These are phyloP conservation scores for Dothistroma pini DNA, from an alignment of 2,329 filamentous ascomycete genomes.

Conservation along the genomic window DNA sequence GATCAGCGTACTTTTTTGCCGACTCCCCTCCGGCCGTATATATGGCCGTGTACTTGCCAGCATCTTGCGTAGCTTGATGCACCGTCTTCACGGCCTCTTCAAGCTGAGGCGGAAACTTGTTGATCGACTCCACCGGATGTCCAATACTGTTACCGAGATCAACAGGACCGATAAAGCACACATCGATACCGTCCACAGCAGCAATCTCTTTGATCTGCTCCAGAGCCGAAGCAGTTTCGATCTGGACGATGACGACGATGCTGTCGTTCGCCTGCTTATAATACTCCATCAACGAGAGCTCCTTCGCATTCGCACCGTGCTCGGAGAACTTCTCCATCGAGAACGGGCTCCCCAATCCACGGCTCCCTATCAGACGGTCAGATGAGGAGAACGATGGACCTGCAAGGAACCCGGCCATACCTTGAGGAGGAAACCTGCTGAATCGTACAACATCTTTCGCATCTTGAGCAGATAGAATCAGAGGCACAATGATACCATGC, in stretches of 20 bases:
- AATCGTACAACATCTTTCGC: constrained; percentile 50
- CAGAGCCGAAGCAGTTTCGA: constrained; percentile 43
- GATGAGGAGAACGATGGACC: background rate
- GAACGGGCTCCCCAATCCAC: constrained; percentile 57
- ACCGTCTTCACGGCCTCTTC: constrained; percentile 51
- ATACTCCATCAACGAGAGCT: constrained; percentile 41
- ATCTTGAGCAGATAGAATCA: constrained; percentile 38
- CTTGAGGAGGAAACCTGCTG: constrained; percentile 53
- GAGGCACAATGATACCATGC: constrained; percentile 55
- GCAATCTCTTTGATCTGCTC: constrained; percentile 47
- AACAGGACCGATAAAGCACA: constrained; percentile 51
- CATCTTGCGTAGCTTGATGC: constrained; percentile 49
- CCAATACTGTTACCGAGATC: constrained; percentile 58
- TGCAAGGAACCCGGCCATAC: background rate
- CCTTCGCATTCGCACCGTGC: constrained; percentile 21
- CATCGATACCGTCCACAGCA: constrained; percentile 49
- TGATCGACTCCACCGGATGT: constrained; percentile 45
- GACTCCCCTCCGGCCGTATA: constrained; percentile 53
- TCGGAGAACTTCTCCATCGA: constrained; percentile 37
- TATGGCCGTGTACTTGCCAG: constrained; percentile 54
- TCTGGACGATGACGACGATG: constrained; percentile 49
- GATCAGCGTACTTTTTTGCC: constrained; percentile 50
- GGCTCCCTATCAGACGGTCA: constrained; percentile 38
- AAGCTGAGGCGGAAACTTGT: constrained; percentile 49
- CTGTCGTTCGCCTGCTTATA: constrained; percentile 54